These are phyloP conservation scores for Psilocybe cyanescens DNA, from an alignment of 768 basidiomycete species.

Conservation along the genomic window DNA sequence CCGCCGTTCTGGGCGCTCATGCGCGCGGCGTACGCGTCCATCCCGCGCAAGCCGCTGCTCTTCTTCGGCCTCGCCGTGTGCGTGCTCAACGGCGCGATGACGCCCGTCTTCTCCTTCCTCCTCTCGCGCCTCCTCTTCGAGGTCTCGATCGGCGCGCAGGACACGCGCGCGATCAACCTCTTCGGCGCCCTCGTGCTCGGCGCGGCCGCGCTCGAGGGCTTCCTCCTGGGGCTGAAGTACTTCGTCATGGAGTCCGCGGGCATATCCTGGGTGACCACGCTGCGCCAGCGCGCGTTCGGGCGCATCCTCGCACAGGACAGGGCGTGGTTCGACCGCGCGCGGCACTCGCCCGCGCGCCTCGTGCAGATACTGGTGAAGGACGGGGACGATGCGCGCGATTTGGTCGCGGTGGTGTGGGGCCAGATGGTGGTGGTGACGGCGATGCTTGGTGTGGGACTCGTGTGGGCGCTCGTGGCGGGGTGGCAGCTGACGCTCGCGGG, in stretches of 20 bases:
- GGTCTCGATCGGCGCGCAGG: slow-evolving; percentile 71
- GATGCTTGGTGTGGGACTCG: slow-evolving; percentile 83
- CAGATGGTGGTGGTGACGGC: slow-evolving; percentile 74
- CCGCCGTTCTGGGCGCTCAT: slow-evolving; percentile 51
- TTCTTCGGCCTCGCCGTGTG: slow-evolving; percentile 72
- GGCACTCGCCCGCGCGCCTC: slow-evolving; percentile 61
- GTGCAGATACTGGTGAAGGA: slow-evolving; percentile 86
- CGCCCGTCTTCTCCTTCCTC: slow-evolving; percentile 90
- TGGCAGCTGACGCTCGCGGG: slow-evolving; percentile 96
- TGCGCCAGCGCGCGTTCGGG: slow-evolving; percentile 61
- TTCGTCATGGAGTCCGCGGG: slow-evolving; percentile 78
- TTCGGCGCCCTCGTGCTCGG: slow-evolving; percentile 77
- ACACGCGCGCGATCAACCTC: slow-evolving; percentile 62
- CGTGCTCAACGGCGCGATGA: slow-evolving; percentile 79
- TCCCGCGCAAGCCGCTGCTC: slow-evolving; percentile 77
- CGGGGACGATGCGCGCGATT: slow-evolving; percentile 81
- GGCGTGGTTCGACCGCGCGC: slow-evolving; percentile 78
- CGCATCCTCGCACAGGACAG: slow-evolving; percentile 81
- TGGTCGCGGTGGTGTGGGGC: slow-evolving; percentile 74
- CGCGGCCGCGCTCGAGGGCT: slow-evolving; percentile 75
- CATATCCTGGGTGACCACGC: slow-evolving; percentile 71
- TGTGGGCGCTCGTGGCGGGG: slow-evolving; percentile 87
- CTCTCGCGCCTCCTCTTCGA: slow-evolving; percentile 82
- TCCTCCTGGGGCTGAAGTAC: slow-evolving; percentile 77
- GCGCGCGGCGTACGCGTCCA: slow-evolving; percentile 62